These are phyloP conservation scores for Xylaria scruposa DNA, from an alignment of 495 filamentous ascomycete species.

Conservation along the genomic window DNA sequence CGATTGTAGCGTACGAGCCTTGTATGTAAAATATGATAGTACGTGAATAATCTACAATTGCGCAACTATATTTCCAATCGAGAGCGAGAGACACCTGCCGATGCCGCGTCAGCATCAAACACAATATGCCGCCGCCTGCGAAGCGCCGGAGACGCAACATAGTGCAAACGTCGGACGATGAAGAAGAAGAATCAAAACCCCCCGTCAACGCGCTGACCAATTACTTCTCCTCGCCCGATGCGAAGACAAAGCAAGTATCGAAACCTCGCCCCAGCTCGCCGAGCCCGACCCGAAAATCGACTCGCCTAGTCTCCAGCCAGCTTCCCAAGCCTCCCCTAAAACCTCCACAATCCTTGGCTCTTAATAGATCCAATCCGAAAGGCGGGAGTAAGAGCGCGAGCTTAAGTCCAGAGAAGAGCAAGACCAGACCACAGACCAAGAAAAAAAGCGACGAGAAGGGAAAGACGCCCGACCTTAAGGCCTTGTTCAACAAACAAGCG, in stretches of 20 bases:
- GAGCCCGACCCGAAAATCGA: constrained; percentile 44
- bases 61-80: constrained; percentile 24
- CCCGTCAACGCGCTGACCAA: constrained; percentile 49
- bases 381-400: constrained; percentile 50
- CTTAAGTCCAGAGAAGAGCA: constrained; percentile 59
- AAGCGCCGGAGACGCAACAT: constrained; percentile 60
- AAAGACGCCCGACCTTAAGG: constrained; percentile 55
- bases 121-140: constrained; percentile 59
- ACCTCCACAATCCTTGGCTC: constrained; percentile 23
- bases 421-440: constrained; percentile 34
- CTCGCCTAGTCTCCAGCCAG: constrained; percentile 34
- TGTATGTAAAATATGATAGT: neutral
- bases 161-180: constrained; percentile 44
- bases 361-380: constrained; percentile 26
- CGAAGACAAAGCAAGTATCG: constrained; percentile 33
- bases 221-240: constrained; percentile 52
- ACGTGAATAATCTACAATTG: neutral
- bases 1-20: neutral
- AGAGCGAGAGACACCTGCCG: constrained; percentile 21
- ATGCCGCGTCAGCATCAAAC: constrained; percentile 32
- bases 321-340: constrained; percentile 30
- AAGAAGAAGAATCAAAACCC: constrained; percentile 40
- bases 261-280: constrained; percentile 35
- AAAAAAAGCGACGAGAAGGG: constrained; percentile 48
- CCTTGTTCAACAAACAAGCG: constrained; percentile 61